Conservation (phyloP, 352 stramenopile species). For the Phytophthora nicotianae region DNA sequence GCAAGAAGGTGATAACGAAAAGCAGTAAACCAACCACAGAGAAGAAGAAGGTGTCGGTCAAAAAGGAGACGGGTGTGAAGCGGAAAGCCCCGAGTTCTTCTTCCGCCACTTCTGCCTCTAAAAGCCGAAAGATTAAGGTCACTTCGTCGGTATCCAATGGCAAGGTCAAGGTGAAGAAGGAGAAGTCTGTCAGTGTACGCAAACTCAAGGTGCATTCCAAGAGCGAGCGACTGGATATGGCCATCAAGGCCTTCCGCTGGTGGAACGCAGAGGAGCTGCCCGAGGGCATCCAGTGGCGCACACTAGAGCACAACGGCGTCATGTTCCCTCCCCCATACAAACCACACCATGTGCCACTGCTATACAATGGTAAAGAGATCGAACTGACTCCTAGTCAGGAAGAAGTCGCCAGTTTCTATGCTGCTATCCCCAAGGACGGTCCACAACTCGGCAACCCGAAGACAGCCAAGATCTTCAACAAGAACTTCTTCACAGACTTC, state of each 20-base stretch:
- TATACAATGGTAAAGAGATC: slow-evolving; percentile 94
- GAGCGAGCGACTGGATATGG: slow-evolving; percentile 94
- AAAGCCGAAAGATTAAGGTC: slow-evolving; percentile 52
- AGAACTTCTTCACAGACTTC: slow-evolving; percentile 98
- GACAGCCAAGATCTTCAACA: slow-evolving; percentile 98
- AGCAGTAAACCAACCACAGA: slow-evolving; percentile 18
- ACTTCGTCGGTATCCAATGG: slow-evolving; percentile 24
- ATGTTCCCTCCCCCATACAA: slow-evolving; percentile 97
- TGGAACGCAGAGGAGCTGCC: slow-evolving; percentile 97
- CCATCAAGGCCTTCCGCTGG: slow-evolving; percentile 99
- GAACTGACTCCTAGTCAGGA: slow-evolving; percentile 95
- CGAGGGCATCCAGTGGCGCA: slow-evolving; percentile 97
- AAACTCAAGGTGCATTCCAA: slow-evolving; percentile 96
- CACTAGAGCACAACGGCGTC: slow-evolving; percentile 99
- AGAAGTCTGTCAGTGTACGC: slow-evolving; percentile 53
- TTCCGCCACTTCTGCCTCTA: slow-evolving; percentile 30
- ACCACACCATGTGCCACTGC: slow-evolving; percentile 95
- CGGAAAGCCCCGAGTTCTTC: slow-evolving; percentile 44
- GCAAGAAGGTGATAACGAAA: slow-evolving; percentile 45
- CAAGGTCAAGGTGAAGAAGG: slow-evolving; percentile 60
- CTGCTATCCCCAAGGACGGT: slow-evolving; percentile 95
- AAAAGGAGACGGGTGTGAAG: slow-evolving; percentile 67
- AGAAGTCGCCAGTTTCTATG: slow-evolving; percentile 96
- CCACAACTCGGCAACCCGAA: slow-evolving; percentile 98
- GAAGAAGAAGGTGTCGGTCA: slow-evolving; percentile 41